Base-by-base conservation (phyloP, 306 rosid species). In the Prunus mongolica region DNA sequence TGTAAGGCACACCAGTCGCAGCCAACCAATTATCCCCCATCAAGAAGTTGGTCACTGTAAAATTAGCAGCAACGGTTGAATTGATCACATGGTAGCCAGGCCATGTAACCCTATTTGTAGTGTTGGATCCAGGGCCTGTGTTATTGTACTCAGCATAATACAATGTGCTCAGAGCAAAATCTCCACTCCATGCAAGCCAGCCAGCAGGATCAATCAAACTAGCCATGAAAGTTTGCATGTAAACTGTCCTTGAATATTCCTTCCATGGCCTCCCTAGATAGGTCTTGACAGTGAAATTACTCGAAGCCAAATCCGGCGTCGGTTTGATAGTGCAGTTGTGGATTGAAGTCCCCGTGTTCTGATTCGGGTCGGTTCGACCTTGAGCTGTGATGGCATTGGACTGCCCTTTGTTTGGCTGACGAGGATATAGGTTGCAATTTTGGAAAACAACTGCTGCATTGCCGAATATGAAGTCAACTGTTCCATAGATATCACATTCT, bases 181-280 rank as follows among this genome's bases (percentile, higher is more conserved):
- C 76, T 0, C 85, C 83, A 54, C 71, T 64, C 88, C 83, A 85
- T 49, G 73, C 67, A 18, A 34, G 74, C 86, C 86, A 85, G 13
- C 88, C 88, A 27, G 67, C 71, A 28, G 82, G 77, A 14, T 85
- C 75, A 14, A 85, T 30, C 13, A 85, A 67, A 8, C 73, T 61
- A 8, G 49, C 84, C n/a, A 85, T 76, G 38, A 60, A 85, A 24
- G 66, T 75, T 49, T 85, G 86, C 84, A 85, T 76, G 32, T 50
- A 67, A 25, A 85, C 82, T 3, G 84, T 82, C 5, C 79, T 73
- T 4, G 88, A 81, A 5, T 79, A 79, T 58, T 79, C 79, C 75
- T 82, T 85, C 88, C 88, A 85, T 9, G 86, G 88, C 84, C 86
- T 75, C 38, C 86, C 88, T 22, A 85, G 66, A 71, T 79, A 85